phyloP scores from a whole-genome alignment of 73 alveolate genomes.

The Blepharisma stoltei region DNA sequence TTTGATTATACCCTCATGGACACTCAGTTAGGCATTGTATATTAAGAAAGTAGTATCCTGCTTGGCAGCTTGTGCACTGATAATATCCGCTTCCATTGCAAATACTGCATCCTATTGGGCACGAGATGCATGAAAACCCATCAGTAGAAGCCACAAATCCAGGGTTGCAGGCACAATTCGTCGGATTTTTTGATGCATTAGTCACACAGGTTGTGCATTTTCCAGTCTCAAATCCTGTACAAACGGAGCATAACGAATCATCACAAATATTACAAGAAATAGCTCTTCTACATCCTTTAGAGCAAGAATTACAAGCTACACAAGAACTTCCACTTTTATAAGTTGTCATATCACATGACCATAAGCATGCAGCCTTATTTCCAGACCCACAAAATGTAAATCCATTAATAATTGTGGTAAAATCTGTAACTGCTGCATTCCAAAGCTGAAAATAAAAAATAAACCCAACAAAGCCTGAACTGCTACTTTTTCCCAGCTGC shows the following conservation, averaged over 20 bases:
- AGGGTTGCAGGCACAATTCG: neutral
- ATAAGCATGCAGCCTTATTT: too few species aligned
- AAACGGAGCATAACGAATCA: neutral
- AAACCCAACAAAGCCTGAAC: too few species aligned
- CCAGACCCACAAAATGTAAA: too few species aligned
- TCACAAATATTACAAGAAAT: neutral
- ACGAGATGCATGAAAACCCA: neutral
- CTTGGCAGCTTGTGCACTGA: neutral
- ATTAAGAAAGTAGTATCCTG: conserved; percentile 14
- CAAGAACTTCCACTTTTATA: too few species aligned
- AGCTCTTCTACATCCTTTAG: too few species aligned
- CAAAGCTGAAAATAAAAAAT: too few species aligned
- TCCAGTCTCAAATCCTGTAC: neutral
- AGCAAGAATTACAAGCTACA: too few species aligned
- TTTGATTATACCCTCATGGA: neutral
- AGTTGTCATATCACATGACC: too few species aligned
- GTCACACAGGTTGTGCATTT: neutral
- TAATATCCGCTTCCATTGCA: neutral
- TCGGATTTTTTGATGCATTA: neutral
- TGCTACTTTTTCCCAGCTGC: too few species aligned
- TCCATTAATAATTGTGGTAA: too few species aligned
- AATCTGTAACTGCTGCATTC: too few species aligned
- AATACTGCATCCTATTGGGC: neutral
- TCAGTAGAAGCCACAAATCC: neutral
- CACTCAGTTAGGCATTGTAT: neutral